Evolutionary conservation across 2,329 filamentous ascomycete species (phyloP), one percentile per base, ranked within the genome.

Genomic region (Talaromyces sp.): DNA sequence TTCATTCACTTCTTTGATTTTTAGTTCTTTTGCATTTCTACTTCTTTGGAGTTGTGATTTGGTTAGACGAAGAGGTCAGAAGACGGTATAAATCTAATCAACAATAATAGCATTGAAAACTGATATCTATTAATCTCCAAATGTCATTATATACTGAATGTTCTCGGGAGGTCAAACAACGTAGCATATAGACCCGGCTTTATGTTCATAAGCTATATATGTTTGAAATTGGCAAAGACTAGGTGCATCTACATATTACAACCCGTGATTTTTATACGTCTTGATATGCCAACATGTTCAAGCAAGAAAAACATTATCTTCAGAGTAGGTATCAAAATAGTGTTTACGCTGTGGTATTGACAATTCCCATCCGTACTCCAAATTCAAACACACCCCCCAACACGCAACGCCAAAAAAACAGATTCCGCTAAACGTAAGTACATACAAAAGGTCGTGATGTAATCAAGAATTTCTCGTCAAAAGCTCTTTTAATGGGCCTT

Each of bases 401-500:
- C 7, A 40, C 36, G 6, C 36, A n/a, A 40, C 36, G 36, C 36
- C 36, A 5, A n/a, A 40, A 47, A 27, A 12, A 27, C 1, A 27
- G 23, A 9, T 10, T n/a, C 50, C 23, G 28, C 14, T 27, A 4
- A 31, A 27, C 18, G n/a, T 3, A 53, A 30, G 28, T 52, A 52
- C 7, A 53, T 4, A n/a, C 5, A 51, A 5, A 51, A 23, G 27
- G 7, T 23, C 42, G n/a, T 8, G 4, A 47, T 1, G 5, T 16
- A n/a, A 33, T 30, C 30, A 30, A 12, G 50, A 30, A 18, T 31
- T 31, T 9, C 28, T 53, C 7, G 50, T 31, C 50, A 53, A 31
- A 18, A 53, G 52, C 31, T 62, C 61, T 47, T 51, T 59, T 44
- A 64, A 51, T 4, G 60, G 59, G 5, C 62, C 56, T 16, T 62